Percentiles rank a stretch among this genome's conserved stretches.
phyloP scores from a whole-genome alignment of 495 filamentous ascomycete genomes.

The Aspergillus asperescens region DNA sequence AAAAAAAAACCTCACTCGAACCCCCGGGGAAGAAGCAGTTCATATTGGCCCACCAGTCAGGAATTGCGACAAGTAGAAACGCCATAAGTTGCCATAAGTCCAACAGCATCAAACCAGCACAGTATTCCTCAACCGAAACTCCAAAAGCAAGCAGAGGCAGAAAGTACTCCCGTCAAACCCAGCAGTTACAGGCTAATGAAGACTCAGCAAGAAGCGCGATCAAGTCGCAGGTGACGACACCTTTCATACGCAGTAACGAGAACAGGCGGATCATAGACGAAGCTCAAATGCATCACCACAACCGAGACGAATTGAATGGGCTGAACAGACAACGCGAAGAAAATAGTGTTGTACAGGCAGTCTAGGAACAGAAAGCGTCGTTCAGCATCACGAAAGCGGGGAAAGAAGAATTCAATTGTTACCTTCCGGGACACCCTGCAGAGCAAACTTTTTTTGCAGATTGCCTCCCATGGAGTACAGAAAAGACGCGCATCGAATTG shows the following conservation, averaged over 20 bases:
- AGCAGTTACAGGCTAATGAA: slow-evolving; percentile 21
- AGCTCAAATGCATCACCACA: slow-evolving; percentile 8
- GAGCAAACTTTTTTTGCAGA: slow-evolving; percentile 48
- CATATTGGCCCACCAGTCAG: slow-evolving; percentile 6
- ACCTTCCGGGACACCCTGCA: slow-evolving; percentile 36
- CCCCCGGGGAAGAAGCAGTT: not conserved
- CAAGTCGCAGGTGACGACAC: slow-evolving; percentile 8
- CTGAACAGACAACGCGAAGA: slow-evolving; percentile 20
- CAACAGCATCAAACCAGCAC: slow-evolving; percentile 5
- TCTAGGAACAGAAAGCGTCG: slow-evolving; percentile 30
- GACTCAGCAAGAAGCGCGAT: slow-evolving; percentile 6
- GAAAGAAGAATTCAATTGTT: slow-evolving; percentile 42
- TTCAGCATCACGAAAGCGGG: slow-evolving; percentile 31
- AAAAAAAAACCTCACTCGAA: not conserved
- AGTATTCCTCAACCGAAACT: slow-evolving; percentile 15
- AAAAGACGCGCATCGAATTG: slow-evolving; percentile 35
- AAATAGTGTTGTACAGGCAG: slow-evolving; percentile 34
- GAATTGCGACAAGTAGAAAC: slow-evolving; percentile 3
- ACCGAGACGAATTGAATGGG: slow-evolving; percentile 20
- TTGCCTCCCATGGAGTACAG: slow-evolving; percentile 45
- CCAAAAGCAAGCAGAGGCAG: slow-evolving; percentile 20
- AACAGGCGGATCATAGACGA: slow-evolving; percentile 6
- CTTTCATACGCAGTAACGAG: slow-evolving; percentile 10
- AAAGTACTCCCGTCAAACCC: slow-evolving; percentile 16
- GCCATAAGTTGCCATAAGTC: slow-evolving; percentile 5